Conservation (phyloP, 2,329 filamentous ascomycete genomes). For the Fonsecaea monophora region DNA sequence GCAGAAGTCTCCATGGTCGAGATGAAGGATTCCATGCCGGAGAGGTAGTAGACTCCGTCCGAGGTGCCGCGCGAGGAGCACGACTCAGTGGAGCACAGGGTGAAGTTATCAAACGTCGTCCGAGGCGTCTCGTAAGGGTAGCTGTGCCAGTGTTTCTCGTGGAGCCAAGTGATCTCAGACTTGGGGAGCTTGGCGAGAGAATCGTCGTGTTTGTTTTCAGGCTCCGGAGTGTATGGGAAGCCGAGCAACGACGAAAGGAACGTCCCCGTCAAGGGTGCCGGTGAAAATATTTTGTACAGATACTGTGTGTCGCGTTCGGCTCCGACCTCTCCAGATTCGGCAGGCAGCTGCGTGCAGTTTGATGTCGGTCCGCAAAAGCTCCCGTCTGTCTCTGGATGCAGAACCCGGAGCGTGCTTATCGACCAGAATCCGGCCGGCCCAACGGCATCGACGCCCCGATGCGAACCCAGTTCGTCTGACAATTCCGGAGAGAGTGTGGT, state of each 20-base stretch:
- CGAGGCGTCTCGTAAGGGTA: constrained; percentile 87
- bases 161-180: constrained; percentile 72
- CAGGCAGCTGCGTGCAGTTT: constrained; percentile 13
- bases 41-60: constrained; percentile 55
- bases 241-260: constrained; percentile 61
- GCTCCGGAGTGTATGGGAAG: constrained; percentile 42
- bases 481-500: constrained; percentile 76
- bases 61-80: background rate
- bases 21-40: constrained; percentile 87
- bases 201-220: constrained; percentile 38
- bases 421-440: constrained; percentile 84
- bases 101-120: constrained; percentile 82
- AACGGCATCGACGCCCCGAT: constrained; percentile 61
- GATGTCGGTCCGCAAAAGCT: constrained; percentile 32
- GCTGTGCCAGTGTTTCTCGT: constrained; percentile 78
- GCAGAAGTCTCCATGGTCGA: constrained; percentile 97
- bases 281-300: constrained; percentile 73
- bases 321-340: constrained; percentile 3
- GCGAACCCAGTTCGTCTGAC: constrained; percentile 43
- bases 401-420: constrained; percentile 73
- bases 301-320: constrained; percentile 45
- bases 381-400: constrained; percentile 59
- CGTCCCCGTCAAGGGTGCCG: constrained; percentile 52
- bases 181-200: constrained; percentile 42
- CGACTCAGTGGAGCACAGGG: constrained; percentile 41